A percentile compares a stretch with the other conserved stretches of the same genome.
These are phyloP conservation scores for Termitomyces sp. DNA, from an alignment of 768 basidiomycete species.

Conservation along the genomic window DNA sequence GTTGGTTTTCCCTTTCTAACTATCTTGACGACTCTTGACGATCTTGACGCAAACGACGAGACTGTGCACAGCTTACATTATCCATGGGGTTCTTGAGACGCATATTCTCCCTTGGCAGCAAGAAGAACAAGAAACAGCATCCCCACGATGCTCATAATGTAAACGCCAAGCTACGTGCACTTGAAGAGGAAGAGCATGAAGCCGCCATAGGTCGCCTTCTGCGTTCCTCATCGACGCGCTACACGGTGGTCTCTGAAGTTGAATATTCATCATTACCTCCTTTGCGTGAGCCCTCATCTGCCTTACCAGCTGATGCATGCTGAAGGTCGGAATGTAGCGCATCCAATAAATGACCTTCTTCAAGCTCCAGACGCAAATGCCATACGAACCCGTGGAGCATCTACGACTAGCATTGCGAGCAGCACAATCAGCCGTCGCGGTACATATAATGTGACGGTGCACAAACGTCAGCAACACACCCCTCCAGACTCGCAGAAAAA, in stretches of 20 bases:
- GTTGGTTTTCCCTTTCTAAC: constrained; percentile 25
- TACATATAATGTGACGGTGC: constrained; percentile 72
- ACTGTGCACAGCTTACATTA: constrained; percentile 5
- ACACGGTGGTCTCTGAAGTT: constrained; percentile 48
- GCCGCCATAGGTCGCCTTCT: constrained; percentile 48
- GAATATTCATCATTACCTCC: constrained; percentile 59
- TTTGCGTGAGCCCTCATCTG: constrained; percentile 49
- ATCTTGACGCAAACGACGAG: constrained; percentile 13
- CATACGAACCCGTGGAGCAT: constrained; percentile 41
- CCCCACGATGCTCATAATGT: constrained; percentile 23
- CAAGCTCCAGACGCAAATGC: constrained; percentile 38
- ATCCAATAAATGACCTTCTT: constrained; percentile 60
- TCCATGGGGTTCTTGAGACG: constrained; percentile 68
- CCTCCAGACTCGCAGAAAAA: constrained; percentile 64
- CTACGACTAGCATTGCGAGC: constrained; percentile 50
- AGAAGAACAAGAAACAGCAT: constrained; percentile 45
- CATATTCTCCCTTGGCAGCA: constrained; percentile 63
- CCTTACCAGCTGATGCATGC: not conserved
- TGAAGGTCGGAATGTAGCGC: constrained; percentile 33
- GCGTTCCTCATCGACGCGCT: constrained; percentile 69
- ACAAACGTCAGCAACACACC: constrained; percentile 53
- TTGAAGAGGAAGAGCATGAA: constrained; percentile 49
- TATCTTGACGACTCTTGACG: constrained; percentile 10
- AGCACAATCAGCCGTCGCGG: constrained; percentile 45
- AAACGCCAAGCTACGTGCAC: constrained; percentile 11